These are phyloP conservation scores for Schwanniomyces etchellsii DNA, from an alignment of 1,139 yeast genomes.

Conservation along the genomic window DNA sequence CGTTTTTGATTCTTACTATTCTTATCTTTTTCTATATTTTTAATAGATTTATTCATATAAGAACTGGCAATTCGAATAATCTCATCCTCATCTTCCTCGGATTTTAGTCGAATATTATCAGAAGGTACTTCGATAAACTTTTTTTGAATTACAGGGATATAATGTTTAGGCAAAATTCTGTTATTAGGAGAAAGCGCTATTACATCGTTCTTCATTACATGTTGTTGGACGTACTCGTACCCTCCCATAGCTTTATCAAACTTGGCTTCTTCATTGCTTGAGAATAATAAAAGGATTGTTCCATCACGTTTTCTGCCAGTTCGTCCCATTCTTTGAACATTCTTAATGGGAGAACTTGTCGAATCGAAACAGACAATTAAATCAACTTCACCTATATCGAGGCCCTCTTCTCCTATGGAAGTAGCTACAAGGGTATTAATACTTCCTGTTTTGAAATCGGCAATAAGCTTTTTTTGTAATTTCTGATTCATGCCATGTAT, in stretches of 20 bases:
- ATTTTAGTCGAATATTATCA: conserved; percentile 53
- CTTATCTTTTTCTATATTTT: conserved; percentile 11
- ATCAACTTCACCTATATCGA: conserved; percentile 97
- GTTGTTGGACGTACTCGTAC: conserved; percentile 71
- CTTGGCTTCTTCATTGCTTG: conserved; percentile 73
- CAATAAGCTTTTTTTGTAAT: conserved; percentile 66
- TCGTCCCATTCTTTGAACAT: conserved; percentile 94
- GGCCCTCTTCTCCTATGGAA: conserved; percentile 97
- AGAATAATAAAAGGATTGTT: conserved; percentile 66
- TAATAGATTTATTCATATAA: conserved; percentile 33
- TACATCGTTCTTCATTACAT: conserved; percentile 40
- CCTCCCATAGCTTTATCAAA: conserved; percentile 84
- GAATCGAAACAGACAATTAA: conserved; percentile 89
- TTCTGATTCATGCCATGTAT: conserved; percentile 65
- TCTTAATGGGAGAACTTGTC: conserved; percentile 88
- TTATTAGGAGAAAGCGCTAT: conserved; percentile 44
- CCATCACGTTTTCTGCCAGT: conserved; percentile 96
- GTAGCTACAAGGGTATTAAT: conserved; percentile 88
- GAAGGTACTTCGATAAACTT: conserved; percentile 60
- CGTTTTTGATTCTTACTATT: conserved; percentile 9
- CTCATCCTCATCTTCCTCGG: conserved; percentile 58
- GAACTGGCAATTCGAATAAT: conserved; percentile 59
- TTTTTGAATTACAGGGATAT: conserved; percentile 52
- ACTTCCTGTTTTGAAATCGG: conserved; percentile 63
- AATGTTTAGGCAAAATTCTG: conserved; percentile 58